These are phyloP conservation scores for Apocynum venetum DNA, from an alignment of 257 asterid species.

Conservation along the genomic window DNA sequence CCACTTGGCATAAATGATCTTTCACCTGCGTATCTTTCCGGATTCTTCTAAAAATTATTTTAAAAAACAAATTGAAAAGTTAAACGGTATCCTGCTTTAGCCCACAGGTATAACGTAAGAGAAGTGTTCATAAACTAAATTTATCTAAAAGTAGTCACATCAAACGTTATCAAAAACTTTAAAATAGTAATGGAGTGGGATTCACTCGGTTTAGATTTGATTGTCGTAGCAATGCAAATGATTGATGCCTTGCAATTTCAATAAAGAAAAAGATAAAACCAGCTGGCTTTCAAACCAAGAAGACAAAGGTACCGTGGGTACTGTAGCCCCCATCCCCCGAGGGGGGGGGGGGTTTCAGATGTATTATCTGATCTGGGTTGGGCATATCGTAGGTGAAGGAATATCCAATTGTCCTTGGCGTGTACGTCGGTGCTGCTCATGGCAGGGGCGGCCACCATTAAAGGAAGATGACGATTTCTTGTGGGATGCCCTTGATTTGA, in stretches of 20 bases:
- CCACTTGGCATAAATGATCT: too few relatives aligned
- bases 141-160: not conserved
- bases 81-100: not conserved
- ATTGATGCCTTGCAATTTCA: conserved; percentile 5
- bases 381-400: conserved; percentile 20
- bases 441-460: conserved; percentile 12
- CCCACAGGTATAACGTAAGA: not conserved
- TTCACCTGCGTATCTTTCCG: too few relatives aligned
- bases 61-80: not conserved
- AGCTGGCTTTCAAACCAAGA: not conserved
- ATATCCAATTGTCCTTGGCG: conserved; percentile 47
- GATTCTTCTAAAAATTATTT: too few relatives aligned
- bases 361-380: not conserved
- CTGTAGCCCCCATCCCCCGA: too few relatives aligned
- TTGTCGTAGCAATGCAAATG: conserved; percentile 15
- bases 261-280: not conserved
- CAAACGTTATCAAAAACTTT: not conserved
- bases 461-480: conserved; percentile 23
- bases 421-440: conserved; percentile 39
- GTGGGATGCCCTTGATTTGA: conserved; percentile 23
- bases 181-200: not conserved
- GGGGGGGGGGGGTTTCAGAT: not conserved
- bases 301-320: not conserved
- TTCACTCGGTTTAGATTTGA: conserved; percentile 1
- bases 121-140: not conserved